Evolutionary conservation across 345 rosid species (phyloP), one percentile per base, ranked within the genome.

Genomic region (Rhodamnia rubescens): DNA sequence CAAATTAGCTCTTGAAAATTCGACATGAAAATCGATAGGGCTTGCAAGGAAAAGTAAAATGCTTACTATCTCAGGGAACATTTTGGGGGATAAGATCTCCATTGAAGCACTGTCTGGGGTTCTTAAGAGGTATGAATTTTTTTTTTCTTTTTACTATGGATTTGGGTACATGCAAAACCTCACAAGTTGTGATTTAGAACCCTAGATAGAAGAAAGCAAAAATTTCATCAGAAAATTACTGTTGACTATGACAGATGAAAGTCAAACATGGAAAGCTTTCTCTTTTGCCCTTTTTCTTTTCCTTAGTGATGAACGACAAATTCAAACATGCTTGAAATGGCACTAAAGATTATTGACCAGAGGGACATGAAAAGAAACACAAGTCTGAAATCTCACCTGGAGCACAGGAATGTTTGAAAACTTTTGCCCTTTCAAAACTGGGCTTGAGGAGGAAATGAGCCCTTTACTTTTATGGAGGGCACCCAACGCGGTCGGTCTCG

Each of bases 41-140:
- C 47, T 1, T 2, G 4, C 22, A 40, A 36, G 47, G 47, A 36
- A 69, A 18, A 69, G 40, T 40, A 36, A 24, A 36, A 20, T 22
- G 9, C 75, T 85, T 89, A 90, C 91, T 87, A 74, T 52, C 82
- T 89, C 92, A 52, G 92, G 84, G 56, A 89, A 74, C 90, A 91
- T 87, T 87, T 85, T 89, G 52, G 85, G 75, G 8, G 90, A 84
- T 40, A 90, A 26, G 29, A 88, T 85, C 69, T 89, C 90, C 90
- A 92, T 89, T n/a, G 74, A 8, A 57, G 61, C 26, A 36, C 59
- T 50, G 54, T 69, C 44, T 69, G 47, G 44, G 47, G 44, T 69
- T 36, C 22, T 10, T 32, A 69, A 69, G 78, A 32, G 1, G 47
- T 36, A 18, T 0, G 78, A 32, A 7, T 29, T 3, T 29, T 15